Base-by-base conservation (phyloP, 1,284 basidiomycete species). In the Irpex lacteus region DNA sequence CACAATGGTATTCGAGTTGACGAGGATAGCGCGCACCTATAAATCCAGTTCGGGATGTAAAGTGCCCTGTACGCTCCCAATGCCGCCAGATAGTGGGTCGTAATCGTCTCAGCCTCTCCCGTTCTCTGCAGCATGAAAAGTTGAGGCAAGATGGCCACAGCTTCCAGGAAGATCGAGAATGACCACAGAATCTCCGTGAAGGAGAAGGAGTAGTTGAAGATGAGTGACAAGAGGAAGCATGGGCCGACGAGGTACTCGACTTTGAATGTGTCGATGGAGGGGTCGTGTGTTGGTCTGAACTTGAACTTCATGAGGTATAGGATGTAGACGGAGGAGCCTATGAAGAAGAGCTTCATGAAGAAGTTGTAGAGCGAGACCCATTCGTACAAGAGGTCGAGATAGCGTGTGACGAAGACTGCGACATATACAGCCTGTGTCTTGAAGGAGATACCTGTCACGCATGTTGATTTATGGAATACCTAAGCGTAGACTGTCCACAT, bases 1-100 rank as follows among this genome's bases (percentile, higher is more conserved):
- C n/a, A 60, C 47, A 47, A 11, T 21, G 34, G 13, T 9, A 55
- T 18, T n/a, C 18, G 52, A 7, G 21, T 59, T 54, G 26, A 47
- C 55, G 63, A 32, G 4, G 37, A 58, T 56, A 50, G 62, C 61
- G 19, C 89, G 68, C 68, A 94, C 94, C 96, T 83, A 80, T 97
- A 99, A 79, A 99, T 95, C 97, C 97, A 99, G 78, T 99, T 99
- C 61, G 96, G 96, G 70, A 99, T 97, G 78, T 99, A 99, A 63
- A 99, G 76, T 0, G 93, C 95, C 67, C 97, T 85, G 78, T 99
- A 99, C 7, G 90, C 82, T 18, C 97, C 97, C 63, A 99, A 81
- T 4, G 97, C 97, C 50, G 98, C 98, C 64, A 99, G 83, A 77
- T 99, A 99, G 77, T 99, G 97, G 49, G 97, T 98, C 32, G 98